Evolutionary conservation across 2,329 filamentous ascomycete genomes (phyloP), one percentile per base, ranked within the genome.

Genomic region (Claviceps quebecensis): DNA sequence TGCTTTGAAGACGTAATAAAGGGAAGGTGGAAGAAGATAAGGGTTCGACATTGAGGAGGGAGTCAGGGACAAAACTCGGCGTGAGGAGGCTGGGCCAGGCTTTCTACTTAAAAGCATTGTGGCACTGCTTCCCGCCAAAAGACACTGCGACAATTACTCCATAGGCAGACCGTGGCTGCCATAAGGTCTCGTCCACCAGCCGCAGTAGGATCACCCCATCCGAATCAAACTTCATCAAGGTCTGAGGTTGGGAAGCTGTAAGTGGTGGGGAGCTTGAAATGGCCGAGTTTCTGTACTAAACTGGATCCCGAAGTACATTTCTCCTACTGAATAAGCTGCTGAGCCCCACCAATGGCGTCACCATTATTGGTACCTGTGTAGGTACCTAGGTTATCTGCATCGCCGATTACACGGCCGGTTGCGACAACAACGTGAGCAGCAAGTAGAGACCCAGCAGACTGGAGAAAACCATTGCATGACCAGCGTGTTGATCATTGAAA

Each of bases 261-360:
- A n/a, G 9, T 37, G 17, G 36, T 38, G n/a, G 41, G 4, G 41
- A 23, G 22, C 22, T 45, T 34, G 44, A 26, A 9, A 51, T 41
- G 40, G 26, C 19, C 45, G 17, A 39, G 38, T 29, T 41, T 41
- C 39, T 38, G 46, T 19, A 44, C 23, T 47, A 13, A 17, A 23
- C 41, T 49, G 51, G 45, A 48, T 48, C 39, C 36, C 29, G 14
- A 34, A 44, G 23, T 37, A 50, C 26, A 8, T 8, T 26, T 8
- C 6, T 8, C 26, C 1, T 26, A 26, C 52, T 49, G 45, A 46
- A 51, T 51, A 51, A n/a, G 49, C 40, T 16, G 23, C 34, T 14
- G 11, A 38, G 45, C 26, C 41, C 52, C 52, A 53, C 49, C 40
- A 38, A 51, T 53, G 49, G 41, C 52, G 52, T 53, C 52, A 51